phyloP scores from a whole-genome alignment of 192 early-diverging fungal species.

The Backusella parvicylindrica region DNA sequence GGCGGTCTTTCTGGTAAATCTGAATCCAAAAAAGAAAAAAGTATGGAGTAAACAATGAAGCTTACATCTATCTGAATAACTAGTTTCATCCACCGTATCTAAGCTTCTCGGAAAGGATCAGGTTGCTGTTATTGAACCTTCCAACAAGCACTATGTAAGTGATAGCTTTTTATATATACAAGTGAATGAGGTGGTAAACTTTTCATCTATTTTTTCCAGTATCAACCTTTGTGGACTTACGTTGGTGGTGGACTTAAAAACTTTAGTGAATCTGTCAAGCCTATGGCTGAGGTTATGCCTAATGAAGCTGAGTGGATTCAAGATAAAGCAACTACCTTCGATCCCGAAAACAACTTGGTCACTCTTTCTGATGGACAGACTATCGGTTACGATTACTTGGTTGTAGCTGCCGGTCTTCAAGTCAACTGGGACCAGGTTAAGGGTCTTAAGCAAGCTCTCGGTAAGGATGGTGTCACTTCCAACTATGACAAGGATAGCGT shows the following conservation, averaged over 20 bases:
- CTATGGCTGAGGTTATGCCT: conserved; percentile 71
- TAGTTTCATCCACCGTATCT: conserved; percentile 68
- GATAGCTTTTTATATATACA: not conserved
- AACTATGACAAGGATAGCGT: conserved; percentile 79
- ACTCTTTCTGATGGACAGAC: conserved; percentile 58
- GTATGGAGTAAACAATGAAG: not conserved
- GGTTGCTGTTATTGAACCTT: conserved; percentile 76
- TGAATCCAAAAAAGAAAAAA: not conserved
- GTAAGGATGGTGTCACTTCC: conserved; percentile 78
- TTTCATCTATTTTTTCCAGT: conserved; percentile 32
- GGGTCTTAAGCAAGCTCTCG: conserved; percentile 68
- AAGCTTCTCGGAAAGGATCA: conserved; percentile 57
- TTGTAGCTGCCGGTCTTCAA: conserved; percentile 78
- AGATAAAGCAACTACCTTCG: conserved; percentile 63
- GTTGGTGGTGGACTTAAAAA: conserved; percentile 84
- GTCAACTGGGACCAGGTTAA: conserved; percentile 73
- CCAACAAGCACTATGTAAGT: conserved; percentile 62
- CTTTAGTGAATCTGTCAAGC: conserved; percentile 62
- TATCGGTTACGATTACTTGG: conserved; percentile 65
- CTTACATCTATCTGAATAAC: not conserved
- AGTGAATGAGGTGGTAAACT: not conserved
- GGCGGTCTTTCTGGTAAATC: conserved; percentile 48
- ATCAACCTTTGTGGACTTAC: conserved; percentile 91
- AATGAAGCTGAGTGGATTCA: conserved; percentile 71
- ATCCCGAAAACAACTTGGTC: conserved; percentile 69